Conservation (phyloP, 106 monocot species). For the Dioscorea dumetorum region DNA sequence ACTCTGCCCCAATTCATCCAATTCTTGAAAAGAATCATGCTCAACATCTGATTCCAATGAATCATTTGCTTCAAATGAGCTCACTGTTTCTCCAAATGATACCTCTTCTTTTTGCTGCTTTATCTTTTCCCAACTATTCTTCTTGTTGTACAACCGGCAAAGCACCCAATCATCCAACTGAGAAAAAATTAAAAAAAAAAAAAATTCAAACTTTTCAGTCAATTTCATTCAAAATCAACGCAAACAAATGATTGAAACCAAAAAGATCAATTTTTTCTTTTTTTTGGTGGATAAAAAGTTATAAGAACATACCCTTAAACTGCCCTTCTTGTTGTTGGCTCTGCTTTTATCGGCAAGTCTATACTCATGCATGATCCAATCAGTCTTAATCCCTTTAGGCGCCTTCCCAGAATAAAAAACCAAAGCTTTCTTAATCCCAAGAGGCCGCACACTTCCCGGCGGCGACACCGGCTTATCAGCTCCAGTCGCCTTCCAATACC, state of each 20-base stretch:
- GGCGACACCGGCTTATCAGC: constrained; percentile 37
- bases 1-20: constrained; percentile 1
- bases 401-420: constrained; percentile 40
- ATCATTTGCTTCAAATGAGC: constrained; percentile 21
- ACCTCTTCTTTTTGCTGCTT: constrained; percentile 8
- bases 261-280: background rate
- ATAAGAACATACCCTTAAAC: constrained; percentile 25
- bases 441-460: constrained; percentile 7
- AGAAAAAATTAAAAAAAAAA: no score
- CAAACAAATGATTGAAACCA: background rate
- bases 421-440: constrained; percentile 36
- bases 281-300: no score
- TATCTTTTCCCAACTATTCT: constrained; percentile 29
- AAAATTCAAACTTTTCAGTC: background rate
- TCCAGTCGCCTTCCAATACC: constrained; percentile 15
- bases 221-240: background rate
- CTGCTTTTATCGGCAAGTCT: constrained; percentile 25
- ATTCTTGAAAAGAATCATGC: constrained; percentile 21
- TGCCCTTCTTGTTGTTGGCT: constrained; percentile 19
- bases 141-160: constrained; percentile 39
- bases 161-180: constrained; percentile 46
- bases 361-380: constrained; percentile 73
- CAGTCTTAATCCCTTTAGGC: constrained; percentile 38
- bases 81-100: constrained; percentile 10
- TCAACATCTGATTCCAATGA: constrained; percentile 56